Evolutionary conservation across 202 grass and related monocot species (phyloP).

Genomic region (Saccharum hybrid): DNA sequence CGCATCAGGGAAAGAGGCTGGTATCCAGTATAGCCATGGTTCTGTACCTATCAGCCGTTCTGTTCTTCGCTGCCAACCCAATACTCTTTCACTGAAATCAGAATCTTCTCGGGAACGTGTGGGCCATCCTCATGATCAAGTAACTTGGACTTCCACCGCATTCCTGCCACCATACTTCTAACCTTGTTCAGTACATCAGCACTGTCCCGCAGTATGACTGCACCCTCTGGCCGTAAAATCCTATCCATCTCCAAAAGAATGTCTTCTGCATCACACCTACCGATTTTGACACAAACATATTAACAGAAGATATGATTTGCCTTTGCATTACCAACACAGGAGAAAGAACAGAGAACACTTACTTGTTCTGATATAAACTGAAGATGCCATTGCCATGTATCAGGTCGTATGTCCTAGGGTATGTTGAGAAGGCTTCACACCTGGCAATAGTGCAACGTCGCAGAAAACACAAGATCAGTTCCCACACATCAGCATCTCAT

Average conservation of each 20-base stretch:
- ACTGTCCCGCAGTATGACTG: slow-evolving; percentile 77
- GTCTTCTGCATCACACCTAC: slow-evolving; percentile 73
- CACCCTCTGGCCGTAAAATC: slow-evolving; percentile 83
- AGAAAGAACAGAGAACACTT: slow-evolving; percentile 47
- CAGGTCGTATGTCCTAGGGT: slow-evolving; percentile 87
- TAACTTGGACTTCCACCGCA: slow-evolving; percentile 89
- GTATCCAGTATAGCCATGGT: slow-evolving; percentile 19
- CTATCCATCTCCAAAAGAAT: slow-evolving; percentile 99
- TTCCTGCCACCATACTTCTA: slow-evolving; percentile 55
- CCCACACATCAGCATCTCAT: slow-evolving; percentile 16
- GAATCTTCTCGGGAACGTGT: slow-evolving; percentile 64
- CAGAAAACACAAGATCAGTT: slow-evolving; percentile 37
- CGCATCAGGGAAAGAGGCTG: slow-evolving; percentile 22
- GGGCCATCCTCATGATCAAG: slow-evolving; percentile 91
- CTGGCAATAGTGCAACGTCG: slow-evolving; percentile 46
- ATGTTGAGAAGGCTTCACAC: slow-evolving; percentile 92
- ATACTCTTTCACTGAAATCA: slow-evolving; percentile 79
- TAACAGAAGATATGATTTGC: background rate
- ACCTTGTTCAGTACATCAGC: slow-evolving; percentile 77
- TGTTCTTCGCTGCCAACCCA: slow-evolving; percentile 62
- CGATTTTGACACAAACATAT: slow-evolving; percentile 28
- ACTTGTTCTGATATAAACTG: slow-evolving; percentile 85
- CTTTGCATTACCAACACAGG: slow-evolving; percentile 18
- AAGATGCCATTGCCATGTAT: slow-evolving; percentile 86
- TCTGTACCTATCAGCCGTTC: slow-evolving; percentile 50